phyloP scores from a whole-genome alignment of 2,329 filamentous ascomycete genomes.

The Colletotrichum aenigma region DNA sequence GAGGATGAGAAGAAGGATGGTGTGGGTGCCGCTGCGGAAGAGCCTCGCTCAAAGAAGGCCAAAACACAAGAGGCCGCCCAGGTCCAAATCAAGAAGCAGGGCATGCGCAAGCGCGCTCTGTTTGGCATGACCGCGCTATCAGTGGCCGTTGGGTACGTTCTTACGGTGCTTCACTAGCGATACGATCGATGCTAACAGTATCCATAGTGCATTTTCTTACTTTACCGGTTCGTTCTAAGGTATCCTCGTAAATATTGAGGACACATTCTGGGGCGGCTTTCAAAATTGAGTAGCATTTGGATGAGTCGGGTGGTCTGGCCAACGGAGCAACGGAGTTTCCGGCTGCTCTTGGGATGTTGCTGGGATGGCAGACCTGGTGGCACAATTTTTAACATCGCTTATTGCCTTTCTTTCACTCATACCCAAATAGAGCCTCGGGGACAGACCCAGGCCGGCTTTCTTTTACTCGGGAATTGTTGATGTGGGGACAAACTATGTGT shows the following conservation, averaged over 20 bases:
- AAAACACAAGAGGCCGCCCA: slow-evolving; percentile 64
- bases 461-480: slow-evolving; percentile 15
- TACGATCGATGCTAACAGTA: not conserved
- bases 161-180: not conserved
- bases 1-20: slow-evolving; percentile 52
- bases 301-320: not conserved
- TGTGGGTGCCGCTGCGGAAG: slow-evolving; percentile 40
- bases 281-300: not conserved
- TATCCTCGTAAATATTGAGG: not conserved
- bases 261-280: not conserved
- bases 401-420: slow-evolving; percentile 21
- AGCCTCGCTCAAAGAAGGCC: slow-evolving; percentile 72
- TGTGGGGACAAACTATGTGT: slow-evolving; percentile 15
- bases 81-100: slow-evolving; percentile 81
- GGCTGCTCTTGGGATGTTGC: not conserved
- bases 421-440: slow-evolving; percentile 18
- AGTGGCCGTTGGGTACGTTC: slow-evolving; percentile 78
- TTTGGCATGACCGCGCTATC: slow-evolving; percentile 81
- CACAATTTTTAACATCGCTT: slow-evolving; percentile 14
- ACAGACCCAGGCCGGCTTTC: slow-evolving; percentile 14
- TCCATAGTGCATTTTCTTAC: slow-evolving; percentile 50
- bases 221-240: slow-evolving; percentile 55
- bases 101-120: slow-evolving; percentile 83
- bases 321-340: not conserved
- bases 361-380: slow-evolving; percentile 3